phyloP scores from a whole-genome alignment of 2,329 filamentous ascomycete genomes.

The Alternaria arborescens region DNA sequence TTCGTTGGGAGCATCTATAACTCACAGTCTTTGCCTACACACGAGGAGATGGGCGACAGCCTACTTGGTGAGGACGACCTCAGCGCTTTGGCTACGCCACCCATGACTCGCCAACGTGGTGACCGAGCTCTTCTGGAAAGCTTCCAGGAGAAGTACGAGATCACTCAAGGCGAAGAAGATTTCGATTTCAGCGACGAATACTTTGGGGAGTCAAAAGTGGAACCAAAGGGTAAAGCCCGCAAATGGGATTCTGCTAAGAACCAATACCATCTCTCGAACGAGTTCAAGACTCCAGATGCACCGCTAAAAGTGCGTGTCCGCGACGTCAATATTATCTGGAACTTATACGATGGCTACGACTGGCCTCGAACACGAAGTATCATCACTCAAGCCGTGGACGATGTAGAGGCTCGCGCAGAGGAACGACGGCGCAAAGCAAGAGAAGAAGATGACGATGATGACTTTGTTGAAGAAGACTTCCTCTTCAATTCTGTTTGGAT shows the following conservation, averaged over 20 bases:
- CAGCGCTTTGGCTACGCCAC: constrained; percentile 45
- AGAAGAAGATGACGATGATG: constrained; percentile 67
- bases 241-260: constrained; percentile 83
- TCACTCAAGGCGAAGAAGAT: constrained; percentile 66
- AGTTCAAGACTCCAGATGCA: constrained; percentile 68
- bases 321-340: constrained; percentile 95
- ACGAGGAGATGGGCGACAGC: constrained; percentile 54
- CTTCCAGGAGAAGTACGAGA: constrained; percentile 63
- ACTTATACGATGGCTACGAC: constrained; percentile 96
- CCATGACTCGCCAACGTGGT: constrained; percentile 42
- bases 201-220: constrained; percentile 68
- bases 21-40: constrained; percentile 50
- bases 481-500: constrained; percentile 99
- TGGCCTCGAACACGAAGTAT: constrained; percentile 88
- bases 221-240: constrained; percentile 72
- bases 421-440: constrained; percentile 71
- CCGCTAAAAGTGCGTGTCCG: constrained; percentile 81
- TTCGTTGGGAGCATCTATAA: constrained; percentile 67
- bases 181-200: constrained; percentile 80
- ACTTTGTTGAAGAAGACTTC: constrained; percentile 87
- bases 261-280: constrained; percentile 73
- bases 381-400: constrained; percentile 86
- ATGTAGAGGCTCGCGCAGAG: constrained; percentile 82
- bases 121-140: constrained; percentile 56
- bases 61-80: constrained; percentile 53